Percentiles rank a stretch among this genome's conserved stretches.
phyloP scores from a whole-genome alignment of 257 asterid genomes.

The Solanum tacnaense region DNA sequence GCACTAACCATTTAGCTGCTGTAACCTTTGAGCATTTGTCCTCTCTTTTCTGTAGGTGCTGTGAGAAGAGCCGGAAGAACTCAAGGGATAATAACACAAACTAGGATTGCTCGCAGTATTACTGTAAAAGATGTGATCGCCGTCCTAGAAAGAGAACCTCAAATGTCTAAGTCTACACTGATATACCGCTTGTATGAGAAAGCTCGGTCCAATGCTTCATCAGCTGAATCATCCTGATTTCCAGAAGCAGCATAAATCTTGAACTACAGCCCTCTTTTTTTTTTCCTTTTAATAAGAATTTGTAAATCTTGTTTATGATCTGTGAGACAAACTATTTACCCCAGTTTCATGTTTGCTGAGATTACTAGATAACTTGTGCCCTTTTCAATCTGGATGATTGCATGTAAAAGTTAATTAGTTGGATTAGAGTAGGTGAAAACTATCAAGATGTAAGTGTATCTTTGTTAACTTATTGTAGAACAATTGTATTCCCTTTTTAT shows the following conservation, averaged over 20 bases:
- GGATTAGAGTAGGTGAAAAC: neutral
- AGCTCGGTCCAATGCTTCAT: conserved; percentile 21
- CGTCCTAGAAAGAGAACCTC: conserved; percentile 89
- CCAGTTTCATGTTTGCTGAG: neutral
- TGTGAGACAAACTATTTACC: neutral
- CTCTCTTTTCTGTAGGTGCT: conserved; percentile 23
- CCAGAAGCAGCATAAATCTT: neutral
- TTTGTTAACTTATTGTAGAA: neutral
- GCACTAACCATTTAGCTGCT: neutral
- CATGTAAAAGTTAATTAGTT: neutral
- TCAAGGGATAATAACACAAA: conserved; percentile 40
- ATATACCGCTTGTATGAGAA: conserved; percentile 56
- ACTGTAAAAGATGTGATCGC: conserved; percentile 78
- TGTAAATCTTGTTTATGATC: neutral
- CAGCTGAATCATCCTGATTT: conserved; percentile 14
- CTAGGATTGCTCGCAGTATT: conserved; percentile 44
- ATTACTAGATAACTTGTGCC: neutral
- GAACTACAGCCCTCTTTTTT: neutral
- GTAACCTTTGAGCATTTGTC: neutral
- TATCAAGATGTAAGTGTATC: neutral
- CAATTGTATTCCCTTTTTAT: neutral
- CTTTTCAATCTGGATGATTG: neutral
- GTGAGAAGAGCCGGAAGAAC: conserved; percentile 51
- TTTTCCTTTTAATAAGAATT: neutral
- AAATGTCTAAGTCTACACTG: conserved; percentile 65